Conservation (phyloP, 805 yeast genomes). For the Kodamaea fukazawae region DNA sequence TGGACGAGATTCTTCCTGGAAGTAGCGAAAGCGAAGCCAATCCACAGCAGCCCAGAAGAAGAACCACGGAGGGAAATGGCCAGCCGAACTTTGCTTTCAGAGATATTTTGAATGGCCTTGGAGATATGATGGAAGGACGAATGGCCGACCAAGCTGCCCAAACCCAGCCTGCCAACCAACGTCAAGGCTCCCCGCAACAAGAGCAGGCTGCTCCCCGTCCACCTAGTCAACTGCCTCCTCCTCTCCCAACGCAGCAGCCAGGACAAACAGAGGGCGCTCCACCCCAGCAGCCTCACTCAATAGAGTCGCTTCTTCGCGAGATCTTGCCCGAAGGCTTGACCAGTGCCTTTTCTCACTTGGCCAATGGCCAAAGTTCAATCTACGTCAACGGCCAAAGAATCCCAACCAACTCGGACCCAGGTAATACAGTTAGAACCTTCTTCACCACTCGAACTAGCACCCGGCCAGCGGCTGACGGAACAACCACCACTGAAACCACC, state of each 20-base stretch:
- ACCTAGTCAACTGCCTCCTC: constrained; percentile 1
- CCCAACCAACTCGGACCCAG: background rate
- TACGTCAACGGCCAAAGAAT: constrained; percentile 10
- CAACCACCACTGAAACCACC: constrained; percentile 1
- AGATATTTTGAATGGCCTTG: constrained; percentile 23
- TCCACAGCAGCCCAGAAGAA: background rate
- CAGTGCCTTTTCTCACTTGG: constrained; percentile 12
- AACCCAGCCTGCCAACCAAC: no score
- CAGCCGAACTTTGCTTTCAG: constrained; percentile 12
- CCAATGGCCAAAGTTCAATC: constrained; percentile 7
- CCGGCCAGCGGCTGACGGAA: background rate
- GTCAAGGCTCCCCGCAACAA: no score
- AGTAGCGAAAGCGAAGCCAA: no score
- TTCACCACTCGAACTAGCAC: background rate
- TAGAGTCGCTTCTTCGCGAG: constrained; percentile 10
- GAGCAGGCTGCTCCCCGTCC: background rate
- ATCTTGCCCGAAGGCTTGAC: constrained; percentile 13
- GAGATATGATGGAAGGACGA: constrained; percentile 21
- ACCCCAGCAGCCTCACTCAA: background rate
- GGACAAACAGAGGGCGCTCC: background rate
- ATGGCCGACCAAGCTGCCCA: background rate
- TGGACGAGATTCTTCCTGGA: constrained; percentile 2
- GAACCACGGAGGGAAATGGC: background rate
- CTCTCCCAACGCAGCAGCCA: background rate
- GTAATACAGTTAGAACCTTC: constrained; percentile 1